A percentile compares a stretch with the other conserved stretches of the same genome.
These are phyloP conservation scores for Tranzscheliella williamsii DNA, from an alignment of 1,284 basidiomycete genomes.

Conservation along the genomic window DNA sequence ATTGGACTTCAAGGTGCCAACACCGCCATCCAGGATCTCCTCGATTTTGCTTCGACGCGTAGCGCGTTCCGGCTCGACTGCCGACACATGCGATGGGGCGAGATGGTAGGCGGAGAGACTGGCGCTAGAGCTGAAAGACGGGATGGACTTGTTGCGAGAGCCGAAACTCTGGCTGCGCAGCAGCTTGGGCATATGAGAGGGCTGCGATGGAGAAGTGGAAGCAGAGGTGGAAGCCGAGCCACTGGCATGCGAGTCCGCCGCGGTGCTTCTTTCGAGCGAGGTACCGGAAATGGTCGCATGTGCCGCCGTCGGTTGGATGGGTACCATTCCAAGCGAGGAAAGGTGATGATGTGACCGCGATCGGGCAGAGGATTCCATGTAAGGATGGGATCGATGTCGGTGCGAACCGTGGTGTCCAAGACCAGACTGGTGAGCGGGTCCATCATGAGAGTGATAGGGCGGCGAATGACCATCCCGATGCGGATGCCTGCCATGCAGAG, in stretches of 20 bases:
- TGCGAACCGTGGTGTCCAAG: slow-evolving; percentile 55
- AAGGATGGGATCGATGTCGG: slow-evolving; percentile 57
- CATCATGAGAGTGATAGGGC: slow-evolving; percentile 44
- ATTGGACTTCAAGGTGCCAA: slow-evolving; percentile 30
- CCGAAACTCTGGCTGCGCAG: slow-evolving; percentile 39
- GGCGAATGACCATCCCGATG: slow-evolving; percentile 19
- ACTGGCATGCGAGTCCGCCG: slow-evolving; percentile 27
- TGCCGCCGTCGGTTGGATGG: slow-evolving; percentile 7
- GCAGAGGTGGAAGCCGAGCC: slow-evolving; percentile 36
- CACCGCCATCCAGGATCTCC: slow-evolving; percentile 40
- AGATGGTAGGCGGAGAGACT: slow-evolving; percentile 50
- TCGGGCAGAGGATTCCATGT: slow-evolving; percentile 37
- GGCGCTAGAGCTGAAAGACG: slow-evolving; percentile 30
- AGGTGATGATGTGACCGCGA: slow-evolving; percentile 56
- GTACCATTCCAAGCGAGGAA: slow-evolving; percentile 42
- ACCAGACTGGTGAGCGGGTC: slow-evolving; percentile 52
- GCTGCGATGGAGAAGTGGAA: slow-evolving; percentile 37
- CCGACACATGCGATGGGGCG: slow-evolving; percentile 9
- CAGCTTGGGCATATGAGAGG: slow-evolving; percentile 34
- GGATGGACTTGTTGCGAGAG: slow-evolving; percentile 35
- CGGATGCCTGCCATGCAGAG: slow-evolving; percentile 20
- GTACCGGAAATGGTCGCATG: slow-evolving; percentile 41
- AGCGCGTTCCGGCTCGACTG: slow-evolving; percentile 3
- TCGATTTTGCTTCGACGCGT: slow-evolving; percentile 31
- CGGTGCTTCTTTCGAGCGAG: slow-evolving; percentile 55